Evolutionary conservation across 2,329 filamentous ascomycete species (phyloP), one percentile per base, ranked within the genome.

Genomic region (Diaporthe sp.): DNA sequence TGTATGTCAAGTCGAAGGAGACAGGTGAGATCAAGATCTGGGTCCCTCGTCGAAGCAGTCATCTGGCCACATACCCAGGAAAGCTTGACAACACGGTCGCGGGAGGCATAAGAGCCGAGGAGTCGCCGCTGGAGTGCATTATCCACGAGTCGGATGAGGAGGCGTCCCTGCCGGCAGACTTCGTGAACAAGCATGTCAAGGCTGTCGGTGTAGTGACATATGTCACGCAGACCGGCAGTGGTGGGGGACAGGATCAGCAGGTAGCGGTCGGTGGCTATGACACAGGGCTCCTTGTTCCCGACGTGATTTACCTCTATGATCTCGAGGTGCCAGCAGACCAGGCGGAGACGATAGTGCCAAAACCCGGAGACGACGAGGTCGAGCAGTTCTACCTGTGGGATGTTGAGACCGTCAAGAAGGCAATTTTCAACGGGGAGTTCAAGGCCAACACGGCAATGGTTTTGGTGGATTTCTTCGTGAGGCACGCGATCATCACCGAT

Each of bases 371-470:
- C 80, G 91, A 92, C 37, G 95, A 97, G 83, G 94, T 97, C 0
- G 91, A 94, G 75, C 89, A 90, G 75, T 97, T 97, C 80, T 85
- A 89, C 76, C 84, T 96, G 76, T 91, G 92, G 90, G 87, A 83
- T 13, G 85, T 95, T 15, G 80, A 81, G 0, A 84, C 89, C 79
- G 90, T 96, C 6, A 87, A 90, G 44, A 80, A 84, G 70, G 90
- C 91, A 1, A 86, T 97, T 85, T 83, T 86, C 25, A 85, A 85
- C 22, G 91, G 91, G 4, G 91, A 94, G 81, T 97, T 97, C 85
- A 97, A 97, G 86, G 93, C 95, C 0, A 97, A 97, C 79, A 95
- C 94, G 78, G 92, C 93, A 35, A 81, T 93, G 39, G 92, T 96
- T 63, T 86, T 96, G 84, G 86, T 97, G 63, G 94, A 97, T 79